Conservation (phyloP, 192 early-diverging fungal species). For the Podila minutissima region DNA sequence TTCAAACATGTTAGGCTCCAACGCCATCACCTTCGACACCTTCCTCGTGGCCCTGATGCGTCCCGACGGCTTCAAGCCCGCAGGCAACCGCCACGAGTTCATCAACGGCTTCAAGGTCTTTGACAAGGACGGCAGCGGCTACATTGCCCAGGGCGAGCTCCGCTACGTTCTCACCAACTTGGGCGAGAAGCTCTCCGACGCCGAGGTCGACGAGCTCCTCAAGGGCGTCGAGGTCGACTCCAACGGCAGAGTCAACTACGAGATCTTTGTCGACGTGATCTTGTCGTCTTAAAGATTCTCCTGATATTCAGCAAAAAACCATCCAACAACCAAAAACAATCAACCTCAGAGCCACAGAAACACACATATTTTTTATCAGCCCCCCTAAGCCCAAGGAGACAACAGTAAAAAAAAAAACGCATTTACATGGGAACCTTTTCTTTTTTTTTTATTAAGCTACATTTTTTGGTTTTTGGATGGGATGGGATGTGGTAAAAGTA, state of each 20-base stretch:
- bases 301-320: no score
- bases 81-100: constrained; percentile 78
- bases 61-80: constrained; percentile 74
- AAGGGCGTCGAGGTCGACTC: constrained; percentile 76
- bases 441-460: not conserved
- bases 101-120: constrained; percentile 88
- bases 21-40: constrained; percentile 64
- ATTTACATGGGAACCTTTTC: not conserved
- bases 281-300: not conserved
- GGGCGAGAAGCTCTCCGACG: constrained; percentile 78
- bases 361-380: no score
- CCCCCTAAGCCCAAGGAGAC: no score
- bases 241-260: constrained; percentile 86
- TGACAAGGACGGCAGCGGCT: constrained; percentile 81
- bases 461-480: not conserved
- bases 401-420: not conserved
- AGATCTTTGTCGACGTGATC: constrained; percentile 39
- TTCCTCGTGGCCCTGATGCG: constrained; percentile 76
- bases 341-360: no score
- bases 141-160: constrained; percentile 78
- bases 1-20: not conserved
- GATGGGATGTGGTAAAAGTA: no score
- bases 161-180: constrained; percentile 85
- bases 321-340: no score
- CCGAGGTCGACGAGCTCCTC: constrained; percentile 80